phyloP scores from a whole-genome alignment of 23 red algal species.

The Gracilaria vermiculophylla region DNA sequence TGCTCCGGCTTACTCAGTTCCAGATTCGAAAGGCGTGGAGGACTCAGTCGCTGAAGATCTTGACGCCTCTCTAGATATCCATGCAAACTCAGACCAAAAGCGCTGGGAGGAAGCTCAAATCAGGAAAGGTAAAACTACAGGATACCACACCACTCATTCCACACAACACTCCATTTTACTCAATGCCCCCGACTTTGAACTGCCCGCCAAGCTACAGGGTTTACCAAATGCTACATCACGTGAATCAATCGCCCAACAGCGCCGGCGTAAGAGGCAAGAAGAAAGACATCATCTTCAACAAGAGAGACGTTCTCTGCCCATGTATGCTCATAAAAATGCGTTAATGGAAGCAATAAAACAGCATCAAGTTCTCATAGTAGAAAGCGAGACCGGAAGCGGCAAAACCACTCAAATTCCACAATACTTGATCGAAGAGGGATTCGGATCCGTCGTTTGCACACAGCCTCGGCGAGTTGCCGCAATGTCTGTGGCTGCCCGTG shows the following conservation, averaged over 20 bases:
- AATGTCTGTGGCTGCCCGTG: constrained; percentile 90
- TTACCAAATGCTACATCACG: background rate
- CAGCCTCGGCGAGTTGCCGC: constrained; percentile 97
- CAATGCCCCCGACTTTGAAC: background rate
- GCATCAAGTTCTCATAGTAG: constrained; percentile 73
- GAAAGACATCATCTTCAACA: constrained; percentile 18
- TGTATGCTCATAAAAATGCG: constrained; percentile 44
- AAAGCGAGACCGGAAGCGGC: constrained; percentile 86
- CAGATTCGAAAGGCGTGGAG: constrained; percentile 13
- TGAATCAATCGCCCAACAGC: background rate
- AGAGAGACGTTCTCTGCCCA: constrained; percentile 64
- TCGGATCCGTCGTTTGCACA: constrained; percentile 73
- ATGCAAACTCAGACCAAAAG: constrained; percentile 43
- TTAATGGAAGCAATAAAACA: constrained; percentile 70
- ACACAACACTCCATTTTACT: background rate
- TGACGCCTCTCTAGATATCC: background rate
- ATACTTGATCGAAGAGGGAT: constrained; percentile 77
- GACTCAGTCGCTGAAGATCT: background rate
- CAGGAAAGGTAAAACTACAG: background rate
- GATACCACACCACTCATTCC: background rate
- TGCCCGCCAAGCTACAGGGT: background rate
- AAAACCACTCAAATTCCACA: constrained; percentile 95
- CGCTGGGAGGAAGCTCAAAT: constrained; percentile 72
- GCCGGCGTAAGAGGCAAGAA: background rate
- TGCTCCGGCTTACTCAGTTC: background rate